Evolutionary conservation across 1,284 basidiomycete genomes (phyloP), one percentile per base, ranked within the genome.

Genomic region (Ustilago shanxiensis): DNA sequence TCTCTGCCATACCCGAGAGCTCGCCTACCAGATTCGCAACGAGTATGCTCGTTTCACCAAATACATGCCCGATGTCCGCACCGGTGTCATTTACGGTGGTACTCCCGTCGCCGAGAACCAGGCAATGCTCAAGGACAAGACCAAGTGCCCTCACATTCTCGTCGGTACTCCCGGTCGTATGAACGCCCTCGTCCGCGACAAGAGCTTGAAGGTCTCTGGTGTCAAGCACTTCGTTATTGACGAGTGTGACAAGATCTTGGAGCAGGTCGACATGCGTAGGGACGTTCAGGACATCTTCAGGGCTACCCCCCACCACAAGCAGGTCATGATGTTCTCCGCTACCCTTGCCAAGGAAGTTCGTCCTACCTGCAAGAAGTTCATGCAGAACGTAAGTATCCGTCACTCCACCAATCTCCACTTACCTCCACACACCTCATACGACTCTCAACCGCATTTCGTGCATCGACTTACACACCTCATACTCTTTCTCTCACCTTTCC

Each of bases 221-320:
- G 84, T 86, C 67, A 86, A 86, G 89, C 95, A 98, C 89, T 99
- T 99, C 88, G 95, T 98, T 72, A 90, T 99, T 87, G 97, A 99
- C 90, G 97, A 99, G 89, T 99, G 97, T 90, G 97, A 99, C 91
- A 99, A 99, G 91, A 98, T 99, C 94, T 92, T 99, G 87, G 97
- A 99, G 91, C 93, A 95, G 91, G 95, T 99, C 89, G 96, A 99
- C 92, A 99, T 99, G 97, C 96, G 97, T 88, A 94, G 97, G 83
- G 97, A 99, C 87, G 96, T 99, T 73, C 97, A 99, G 91, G 97
- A 99, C 89, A 98, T 99, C 85, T 99, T 99, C 91, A 93, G 95
- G 82, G 91, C 95, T 18, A 99, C 97, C n/a, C 97, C 97, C 66
- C 96, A 98, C 88, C 95, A 98, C 91, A 99, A 99, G 90, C 97